Conservation (phyloP, 164 flowering plant genomes). For the Umbilicus rupestris region DNA sequence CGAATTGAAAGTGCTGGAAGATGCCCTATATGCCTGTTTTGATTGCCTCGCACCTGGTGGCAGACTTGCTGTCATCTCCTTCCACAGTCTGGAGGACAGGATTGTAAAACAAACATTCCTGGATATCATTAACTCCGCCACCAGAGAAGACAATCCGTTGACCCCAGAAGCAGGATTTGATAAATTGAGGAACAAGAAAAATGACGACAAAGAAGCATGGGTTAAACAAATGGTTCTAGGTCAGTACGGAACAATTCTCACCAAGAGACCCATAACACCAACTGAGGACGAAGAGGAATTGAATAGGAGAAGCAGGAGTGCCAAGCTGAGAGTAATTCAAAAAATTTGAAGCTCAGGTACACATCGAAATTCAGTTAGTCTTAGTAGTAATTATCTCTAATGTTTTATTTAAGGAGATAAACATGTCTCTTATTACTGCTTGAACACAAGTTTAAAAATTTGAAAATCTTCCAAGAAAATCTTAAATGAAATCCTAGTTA, state of each 20-base stretch:
- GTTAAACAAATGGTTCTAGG: slow-evolving; percentile 53
- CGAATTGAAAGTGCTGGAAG: slow-evolving; percentile 64
- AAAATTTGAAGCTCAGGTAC: slow-evolving; percentile 25
- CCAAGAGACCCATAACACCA: slow-evolving; percentile 92
- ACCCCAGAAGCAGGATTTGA: slow-evolving; percentile 7
- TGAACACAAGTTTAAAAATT: too few relatives aligned
- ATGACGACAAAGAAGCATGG: slow-evolving; percentile 46
- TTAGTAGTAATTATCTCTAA: too few relatives aligned
- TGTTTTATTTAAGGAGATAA: too few relatives aligned
- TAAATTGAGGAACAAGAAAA: slow-evolving; percentile 3
- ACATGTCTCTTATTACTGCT: too few relatives aligned
- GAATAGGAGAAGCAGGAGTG: slow-evolving; percentile 71
- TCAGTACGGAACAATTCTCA: slow-evolving; percentile 50
- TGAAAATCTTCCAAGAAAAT: too few relatives aligned
- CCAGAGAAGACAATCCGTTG: slow-evolving; percentile 9
- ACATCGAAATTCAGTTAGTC: too few relatives aligned
- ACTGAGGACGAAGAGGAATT: slow-evolving; percentile 65
- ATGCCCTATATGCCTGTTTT: slow-evolving; percentile 58
- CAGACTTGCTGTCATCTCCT: slow-evolving; percentile 89
- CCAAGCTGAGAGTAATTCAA: slow-evolving; percentile 87
- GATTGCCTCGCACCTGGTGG: slow-evolving; percentile 82
- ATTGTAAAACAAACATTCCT: slow-evolving; percentile 92
- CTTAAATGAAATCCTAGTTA: too few relatives aligned
- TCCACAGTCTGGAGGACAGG: slow-evolving; percentile 97
- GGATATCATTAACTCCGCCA: slow-evolving; percentile 28